Base-by-base conservation (phyloP, 1,284 basidiomycete genomes). In the Boletus semigastroideus region DNA sequence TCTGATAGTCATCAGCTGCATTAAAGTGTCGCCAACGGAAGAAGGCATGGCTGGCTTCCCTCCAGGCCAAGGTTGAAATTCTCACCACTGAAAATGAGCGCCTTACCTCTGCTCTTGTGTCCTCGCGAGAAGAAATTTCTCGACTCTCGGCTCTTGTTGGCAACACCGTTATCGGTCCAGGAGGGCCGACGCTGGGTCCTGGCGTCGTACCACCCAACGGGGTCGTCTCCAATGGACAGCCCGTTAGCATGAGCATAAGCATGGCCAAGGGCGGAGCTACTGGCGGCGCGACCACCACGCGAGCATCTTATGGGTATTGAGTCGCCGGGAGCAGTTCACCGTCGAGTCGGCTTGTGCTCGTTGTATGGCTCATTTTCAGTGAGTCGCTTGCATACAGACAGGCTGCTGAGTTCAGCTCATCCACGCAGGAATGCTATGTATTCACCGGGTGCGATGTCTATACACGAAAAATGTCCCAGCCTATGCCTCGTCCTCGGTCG, bases 11-110 rank as follows among this genome's bases (percentile, higher is more conserved):
- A 53, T 8, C 66, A 96, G 96, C 96, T 53, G 96, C 96, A 4
- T 84, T 98, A 65, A 99, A 99, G 74, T 99, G 97, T 72, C 91
- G 96, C 37, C 96, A 99, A 70, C 87, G 96, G 51, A 99, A 99
- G 73, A 99, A 99, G 74, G 94, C 94, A 7, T 99, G 97, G 96
- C 82, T 98, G 25, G 80, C 86, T 22, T 89, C 93, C 59, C 77
- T 99, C 17, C 96, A 99, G 72, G 86, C 88, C 48, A 96, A 96
- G 66, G 92, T 95, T 67, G 95, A 98, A 69, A 92, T 82, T 59
- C 80, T 98, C 28, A 78, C 82, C 28, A 86, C 88, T 59, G 96
- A 98, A 73, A 99, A 99, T 71, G 94, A 98, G 69, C 85, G 92
- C n/a, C 83, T 99, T 25, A 79, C 85, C 57, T 74, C 83, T 50